phyloP scores from a whole-genome alignment of 345 rosid species.

The Cardamine occulta region DNA sequence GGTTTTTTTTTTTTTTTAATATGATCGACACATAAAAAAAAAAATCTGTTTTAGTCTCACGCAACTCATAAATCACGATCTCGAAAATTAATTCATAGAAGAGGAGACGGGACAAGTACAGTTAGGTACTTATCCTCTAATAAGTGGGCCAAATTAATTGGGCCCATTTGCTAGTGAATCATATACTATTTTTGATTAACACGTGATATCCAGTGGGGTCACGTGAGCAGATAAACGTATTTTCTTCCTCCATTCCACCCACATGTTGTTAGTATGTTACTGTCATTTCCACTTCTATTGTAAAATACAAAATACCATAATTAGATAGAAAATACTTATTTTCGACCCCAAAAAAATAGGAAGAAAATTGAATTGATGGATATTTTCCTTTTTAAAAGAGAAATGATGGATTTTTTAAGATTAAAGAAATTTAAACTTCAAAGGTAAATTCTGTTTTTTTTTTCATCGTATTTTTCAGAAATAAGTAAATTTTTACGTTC shows the following conservation, averaged over 20 bases:
- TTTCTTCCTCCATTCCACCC: not conserved
- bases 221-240: slow-evolving; percentile 5
- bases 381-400: too few relatives aligned
- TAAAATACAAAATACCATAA: not conserved
- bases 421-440: not conserved
- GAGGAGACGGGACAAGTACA: not conserved
- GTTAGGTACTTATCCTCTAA: not conserved
- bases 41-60: not conserved
- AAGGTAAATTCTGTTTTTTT: not conserved
- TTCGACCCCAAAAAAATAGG: too few relatives aligned
- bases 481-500: not conserved
- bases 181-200: not conserved
- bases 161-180: slow-evolving; percentile 12
- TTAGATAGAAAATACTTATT: not conserved
- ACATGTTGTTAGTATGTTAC: not conserved
- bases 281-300: slow-evolving; percentile 10
- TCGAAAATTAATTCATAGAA: not conserved
- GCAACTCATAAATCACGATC: slow-evolving; percentile 27
- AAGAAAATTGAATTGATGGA: too few relatives aligned
- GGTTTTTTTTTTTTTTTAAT: not conserved
- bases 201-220: slow-evolving; percentile 9
- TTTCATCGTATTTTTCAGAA: not conserved
- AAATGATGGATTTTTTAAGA: too few relatives aligned
- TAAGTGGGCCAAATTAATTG: not conserved
- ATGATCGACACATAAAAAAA: not conserved